Percentiles rank a stretch among this genome's conserved stretches.
Evolutionary conservation across 1,284 basidiomycete species (phyloP).

Genomic region (Microbotryomycetes sp.): DNA sequence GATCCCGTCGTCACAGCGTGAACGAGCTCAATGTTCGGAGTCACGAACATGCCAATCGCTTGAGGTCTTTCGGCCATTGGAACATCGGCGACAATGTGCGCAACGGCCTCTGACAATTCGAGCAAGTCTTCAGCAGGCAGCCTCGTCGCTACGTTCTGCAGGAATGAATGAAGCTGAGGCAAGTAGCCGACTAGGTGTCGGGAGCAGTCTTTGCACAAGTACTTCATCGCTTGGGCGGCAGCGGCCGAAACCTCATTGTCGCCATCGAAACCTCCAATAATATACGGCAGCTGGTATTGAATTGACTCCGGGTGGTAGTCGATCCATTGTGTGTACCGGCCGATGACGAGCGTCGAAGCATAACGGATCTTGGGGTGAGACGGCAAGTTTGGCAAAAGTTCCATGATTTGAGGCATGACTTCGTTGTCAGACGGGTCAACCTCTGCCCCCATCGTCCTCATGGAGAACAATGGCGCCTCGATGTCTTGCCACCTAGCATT

Average conservation of each 20-base stretch:
- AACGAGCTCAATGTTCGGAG: constrained; percentile 48
- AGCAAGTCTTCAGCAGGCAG: constrained; percentile 79
- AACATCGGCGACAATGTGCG: constrained; percentile 89
- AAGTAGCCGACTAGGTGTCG: constrained; percentile 86
- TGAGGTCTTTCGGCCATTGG: constrained; percentile 67
- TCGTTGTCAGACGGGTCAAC: constrained; percentile 75
- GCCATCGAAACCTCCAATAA: constrained; percentile 84
- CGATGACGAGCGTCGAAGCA: constrained; percentile 88
- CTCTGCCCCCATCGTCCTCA: constrained; percentile 97
- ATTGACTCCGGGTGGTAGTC: constrained; percentile 84
- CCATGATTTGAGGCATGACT: constrained; percentile 90
- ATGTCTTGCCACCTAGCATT: constrained; percentile 78
- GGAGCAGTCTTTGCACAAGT: constrained; percentile 88
- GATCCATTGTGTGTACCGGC: constrained; percentile 96
- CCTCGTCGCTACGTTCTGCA: constrained; percentile 65
- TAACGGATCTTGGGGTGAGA: constrained; percentile 88
- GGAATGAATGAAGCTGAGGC: constrained; percentile 83
- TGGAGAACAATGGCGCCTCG: constrained; percentile 94
- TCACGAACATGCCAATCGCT: constrained; percentile 73
- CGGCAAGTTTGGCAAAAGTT: constrained; percentile 83
- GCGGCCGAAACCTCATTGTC: constrained; percentile 59
- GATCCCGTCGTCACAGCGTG: constrained; percentile 30
- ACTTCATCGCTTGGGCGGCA: constrained; percentile 92
- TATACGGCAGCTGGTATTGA: constrained; percentile 76
- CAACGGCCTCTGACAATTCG: constrained; percentile 91